Evolutionary conservation across 208 protist species (phyloP).

Genomic region (Crithidia mellificae): DNA sequence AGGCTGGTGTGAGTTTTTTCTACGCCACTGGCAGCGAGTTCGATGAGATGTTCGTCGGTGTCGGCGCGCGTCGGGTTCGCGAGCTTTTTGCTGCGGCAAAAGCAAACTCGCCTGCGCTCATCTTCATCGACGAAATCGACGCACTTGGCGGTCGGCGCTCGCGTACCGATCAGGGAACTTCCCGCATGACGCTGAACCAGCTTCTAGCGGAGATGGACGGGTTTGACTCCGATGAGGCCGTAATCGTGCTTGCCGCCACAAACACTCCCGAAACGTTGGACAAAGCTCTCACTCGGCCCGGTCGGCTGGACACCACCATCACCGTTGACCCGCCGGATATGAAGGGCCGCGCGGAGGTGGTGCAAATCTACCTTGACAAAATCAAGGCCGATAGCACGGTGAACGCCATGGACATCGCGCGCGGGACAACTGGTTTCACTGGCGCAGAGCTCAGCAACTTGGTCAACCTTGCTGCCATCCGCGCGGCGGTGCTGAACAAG

Average conservation of each 20-base stretch:
- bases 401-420: conserved; percentile 80
- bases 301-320: conserved; percentile 87
- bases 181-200: conserved; percentile 96
- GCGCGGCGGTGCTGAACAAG: conserved; percentile 84
- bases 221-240: conserved; percentile 88
- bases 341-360: conserved; percentile 86
- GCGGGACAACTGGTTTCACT: conserved; percentile 89
- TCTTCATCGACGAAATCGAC: conserved; percentile 99
- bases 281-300: conserved; percentile 91
- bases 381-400: conserved; percentile 71
- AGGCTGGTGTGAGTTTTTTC: conserved; percentile 96
- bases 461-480: conserved; percentile 93
- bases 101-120: conserved; percentile 93
- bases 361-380: conserved; percentile 88
- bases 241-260: conserved; percentile 98
- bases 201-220: conserved; percentile 97
- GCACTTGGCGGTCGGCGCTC: conserved; percentile 90
- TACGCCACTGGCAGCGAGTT: conserved; percentile 95
- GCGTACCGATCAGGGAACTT: conserved; percentile 63
- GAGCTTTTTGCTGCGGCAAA: conserved; percentile 96
- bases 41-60: conserved; percentile 98
- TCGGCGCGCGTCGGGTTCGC: conserved; percentile 94
- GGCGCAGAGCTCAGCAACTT: conserved; percentile 92
- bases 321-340: conserved; percentile 90
- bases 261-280: conserved; percentile 97